phyloP scores from a whole-genome alignment of 441 rosid species.

The Mallotus repandus region DNA sequence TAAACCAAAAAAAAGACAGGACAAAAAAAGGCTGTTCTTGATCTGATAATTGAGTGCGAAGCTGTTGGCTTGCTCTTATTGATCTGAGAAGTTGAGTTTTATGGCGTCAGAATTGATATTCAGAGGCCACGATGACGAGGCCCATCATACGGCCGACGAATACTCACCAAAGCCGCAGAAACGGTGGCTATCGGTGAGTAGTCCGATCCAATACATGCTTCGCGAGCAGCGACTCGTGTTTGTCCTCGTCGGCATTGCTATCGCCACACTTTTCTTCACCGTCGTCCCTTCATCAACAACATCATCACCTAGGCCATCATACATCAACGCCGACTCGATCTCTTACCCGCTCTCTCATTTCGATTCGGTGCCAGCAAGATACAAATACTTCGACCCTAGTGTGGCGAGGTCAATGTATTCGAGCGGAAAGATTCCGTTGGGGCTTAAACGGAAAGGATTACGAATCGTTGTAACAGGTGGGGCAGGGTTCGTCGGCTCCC shows the following conservation, averaged over 20 bases:
- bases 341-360: conserved; percentile 32
- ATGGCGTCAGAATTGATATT: conserved; percentile 77
- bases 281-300: conserved; percentile 41
- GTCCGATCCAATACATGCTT: conserved; percentile 71
- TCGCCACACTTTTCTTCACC: conserved; percentile 68
- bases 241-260: conserved; percentile 76
- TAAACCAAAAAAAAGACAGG: too few species aligned
- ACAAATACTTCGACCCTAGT: conserved; percentile 30
- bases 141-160: conserved; percentile 51
- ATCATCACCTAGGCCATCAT: conserved; percentile 23
- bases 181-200: conserved; percentile 64
- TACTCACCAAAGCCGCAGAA: conserved; percentile 86
- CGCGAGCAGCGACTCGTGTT: conserved; percentile 81
- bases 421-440: conserved; percentile 77
- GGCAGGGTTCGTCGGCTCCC: conserved; percentile 94
- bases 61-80: neutral
- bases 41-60: conserved; percentile 7
- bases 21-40: neutral
- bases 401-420: conserved; percentile 35
- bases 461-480: conserved; percentile 92
- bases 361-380: conserved; percentile 14
- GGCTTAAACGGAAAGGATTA: conserved; percentile 67
- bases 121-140: conserved; percentile 77
- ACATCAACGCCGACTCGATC: conserved; percentile 27
- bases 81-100: conserved; percentile 31